Percentiles rank a stretch among this genome's conserved stretches.
Conservation (phyloP, 495 filamentous ascomycete species). For the Penicillium paxilli region DNA sequence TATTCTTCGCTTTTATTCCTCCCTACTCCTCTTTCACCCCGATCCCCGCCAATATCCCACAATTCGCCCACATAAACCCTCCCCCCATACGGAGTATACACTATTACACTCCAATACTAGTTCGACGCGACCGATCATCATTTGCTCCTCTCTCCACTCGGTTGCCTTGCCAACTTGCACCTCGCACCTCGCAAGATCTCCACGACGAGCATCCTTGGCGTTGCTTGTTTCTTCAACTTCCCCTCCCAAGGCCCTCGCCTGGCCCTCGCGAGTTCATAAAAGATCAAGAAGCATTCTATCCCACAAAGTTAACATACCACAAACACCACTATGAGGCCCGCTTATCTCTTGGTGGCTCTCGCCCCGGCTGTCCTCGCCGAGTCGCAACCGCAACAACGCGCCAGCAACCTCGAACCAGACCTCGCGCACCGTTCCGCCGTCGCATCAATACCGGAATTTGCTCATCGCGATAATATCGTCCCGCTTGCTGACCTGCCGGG, state of each 20-base stretch:
- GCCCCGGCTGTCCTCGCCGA: constrained; percentile 37
- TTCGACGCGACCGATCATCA: too few relatives aligned
- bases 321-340: constrained; percentile 41
- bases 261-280: background rate
- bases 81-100: too few relatives aligned
- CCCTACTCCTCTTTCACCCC: background rate
- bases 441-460: constrained; percentile 29
- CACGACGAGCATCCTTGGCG: constrained; percentile 28
- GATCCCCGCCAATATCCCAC: background rate
- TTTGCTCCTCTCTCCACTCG: background rate
- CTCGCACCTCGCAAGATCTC: constrained; percentile 3
- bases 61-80: too few relatives aligned
- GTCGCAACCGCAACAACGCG: constrained; percentile 21
- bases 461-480: constrained; percentile 6
- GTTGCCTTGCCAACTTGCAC: constrained; percentile 31
- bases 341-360: constrained; percentile 29
- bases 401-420: constrained; percentile 19
- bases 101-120: too few relatives aligned
- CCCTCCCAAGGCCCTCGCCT: background rate
- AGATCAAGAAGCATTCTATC: background rate
- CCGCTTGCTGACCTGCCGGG: constrained; percentile 1
- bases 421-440: constrained; percentile 27
- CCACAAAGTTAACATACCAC: background rate
- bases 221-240: constrained; percentile 26
- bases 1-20: background rate